phyloP scores from a whole-genome alignment of 2,329 filamentous ascomycete species.

The Metarhizium sp. region DNA sequence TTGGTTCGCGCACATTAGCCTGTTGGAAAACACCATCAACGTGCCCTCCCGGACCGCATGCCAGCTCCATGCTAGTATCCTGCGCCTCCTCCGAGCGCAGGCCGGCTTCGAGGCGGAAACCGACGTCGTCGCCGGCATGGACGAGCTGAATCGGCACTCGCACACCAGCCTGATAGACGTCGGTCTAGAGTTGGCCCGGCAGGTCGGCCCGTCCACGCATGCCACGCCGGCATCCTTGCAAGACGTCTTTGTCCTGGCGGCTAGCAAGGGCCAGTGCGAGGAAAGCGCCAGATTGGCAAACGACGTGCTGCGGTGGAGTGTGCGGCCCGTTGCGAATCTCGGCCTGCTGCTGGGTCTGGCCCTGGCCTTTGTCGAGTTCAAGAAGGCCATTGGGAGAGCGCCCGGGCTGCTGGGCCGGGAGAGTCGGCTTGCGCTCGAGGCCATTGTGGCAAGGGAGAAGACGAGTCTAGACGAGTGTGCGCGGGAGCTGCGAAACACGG shows the following conservation, averaged over 20 bases:
- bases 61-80: neutral
- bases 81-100: neutral
- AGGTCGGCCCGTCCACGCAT: neutral
- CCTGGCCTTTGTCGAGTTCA: neutral
- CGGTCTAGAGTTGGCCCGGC: neutral
- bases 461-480: neutral
- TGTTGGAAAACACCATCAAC: neutral
- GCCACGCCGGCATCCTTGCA: neutral
- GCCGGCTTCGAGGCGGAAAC: neutral
- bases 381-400: neutral
- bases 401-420: neutral
- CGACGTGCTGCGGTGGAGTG: neutral
- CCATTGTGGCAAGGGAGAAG: neutral
- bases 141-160: neutral
- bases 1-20: neutral
- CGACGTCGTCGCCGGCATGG: neutral
- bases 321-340: neutral
- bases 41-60: neutral
- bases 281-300: neutral
- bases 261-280: neutral
- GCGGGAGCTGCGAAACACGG: neutral
- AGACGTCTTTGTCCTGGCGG: neutral
- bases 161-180: neutral
- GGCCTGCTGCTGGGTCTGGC: neutral
- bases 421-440: neutral